Percentiles rank a stretch among this genome's conserved stretches.
Conservation (phyloP, 2,329 filamentous ascomycete species). For the Ilyonectria robusta region DNA sequence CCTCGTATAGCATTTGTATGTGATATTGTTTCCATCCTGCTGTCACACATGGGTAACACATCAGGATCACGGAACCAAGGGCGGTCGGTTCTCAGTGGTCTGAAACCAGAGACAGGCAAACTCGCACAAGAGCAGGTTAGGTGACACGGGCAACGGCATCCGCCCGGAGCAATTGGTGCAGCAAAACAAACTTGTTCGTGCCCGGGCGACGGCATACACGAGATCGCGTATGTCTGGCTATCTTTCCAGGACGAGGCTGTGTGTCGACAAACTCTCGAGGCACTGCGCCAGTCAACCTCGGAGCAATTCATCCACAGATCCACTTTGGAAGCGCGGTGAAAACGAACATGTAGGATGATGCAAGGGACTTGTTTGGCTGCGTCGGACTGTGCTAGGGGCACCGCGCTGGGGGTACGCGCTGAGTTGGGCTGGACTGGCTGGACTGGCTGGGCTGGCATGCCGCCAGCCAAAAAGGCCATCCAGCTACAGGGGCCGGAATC, state of each 20-base stretch:
- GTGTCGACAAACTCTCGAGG: conserved; percentile 1
- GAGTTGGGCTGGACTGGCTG: neutral
- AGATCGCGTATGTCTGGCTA: neutral
- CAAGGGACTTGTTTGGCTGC: neutral
- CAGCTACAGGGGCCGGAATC: conserved; percentile 7
- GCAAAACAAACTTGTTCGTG: neutral
- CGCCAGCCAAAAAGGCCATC: neutral
- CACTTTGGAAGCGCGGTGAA: conserved; percentile 14
- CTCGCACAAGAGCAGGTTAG: neutral
- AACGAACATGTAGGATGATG: conserved; percentile 2
- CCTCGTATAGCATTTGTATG: neutral
- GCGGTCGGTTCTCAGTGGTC: neutral
- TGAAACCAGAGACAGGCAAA: conserved; percentile 2
- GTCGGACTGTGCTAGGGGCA: neutral
- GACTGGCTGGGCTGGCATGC: neutral
- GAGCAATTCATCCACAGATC: neutral
- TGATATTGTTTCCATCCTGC: neutral
- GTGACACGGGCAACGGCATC: neutral
- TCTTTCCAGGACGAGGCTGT: neutral
- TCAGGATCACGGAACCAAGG: neutral
- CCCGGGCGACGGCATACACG: neutral
- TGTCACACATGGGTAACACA: neutral
- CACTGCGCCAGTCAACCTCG: conserved; percentile 3
- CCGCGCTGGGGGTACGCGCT: neutral
- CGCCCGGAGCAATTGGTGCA: neutral